Evolutionary conservation across 768 basidiomycete genomes (phyloP).

Genomic region (Strobilomyces confusus): DNA sequence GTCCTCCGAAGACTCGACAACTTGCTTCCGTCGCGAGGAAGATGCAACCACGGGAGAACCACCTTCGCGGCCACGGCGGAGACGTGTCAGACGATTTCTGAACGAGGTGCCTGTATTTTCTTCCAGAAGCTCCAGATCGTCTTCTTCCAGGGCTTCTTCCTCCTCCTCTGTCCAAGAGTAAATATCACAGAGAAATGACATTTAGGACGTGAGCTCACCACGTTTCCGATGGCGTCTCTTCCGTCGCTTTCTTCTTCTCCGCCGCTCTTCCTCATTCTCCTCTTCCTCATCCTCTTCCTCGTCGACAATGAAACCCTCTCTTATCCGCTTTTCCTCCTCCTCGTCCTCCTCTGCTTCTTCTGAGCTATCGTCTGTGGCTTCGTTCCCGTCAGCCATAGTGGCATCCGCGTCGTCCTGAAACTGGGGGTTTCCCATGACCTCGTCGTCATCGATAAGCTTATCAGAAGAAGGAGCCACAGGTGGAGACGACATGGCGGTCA

Average conservation of each 20-base stretch:
- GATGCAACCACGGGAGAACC: slow-evolving; percentile 63
- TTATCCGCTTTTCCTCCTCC: slow-evolving; percentile 75
- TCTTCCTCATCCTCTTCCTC: slow-evolving; percentile 89
- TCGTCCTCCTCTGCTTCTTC: slow-evolving; percentile 90
- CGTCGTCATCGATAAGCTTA: slow-evolving; percentile 43
- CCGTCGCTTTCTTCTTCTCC: slow-evolving; percentile 59
- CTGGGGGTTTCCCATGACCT: slow-evolving; percentile 53
- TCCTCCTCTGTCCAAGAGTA: slow-evolving; percentile 38
- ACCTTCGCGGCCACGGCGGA: slow-evolving; percentile 71
- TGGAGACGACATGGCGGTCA: slow-evolving; percentile 54
- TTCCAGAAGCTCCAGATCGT: slow-evolving; percentile 77
- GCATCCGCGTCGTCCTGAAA: slow-evolving; percentile 56
- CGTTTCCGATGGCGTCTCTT: slow-evolving; percentile 59
- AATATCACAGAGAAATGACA: slow-evolving; percentile 8
- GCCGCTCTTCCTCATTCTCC: slow-evolving; percentile 54
- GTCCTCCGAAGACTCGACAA: slow-evolving; percentile 74
- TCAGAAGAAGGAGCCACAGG: slow-evolving; percentile 34
- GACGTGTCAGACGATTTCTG: slow-evolving; percentile 68
- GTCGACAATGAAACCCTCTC: slow-evolving; percentile 90
- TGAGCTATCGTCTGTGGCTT: slow-evolving; percentile 73
- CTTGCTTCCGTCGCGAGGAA: slow-evolving; percentile 53
- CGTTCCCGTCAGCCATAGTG: slow-evolving; percentile 41
- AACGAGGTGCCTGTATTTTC: slow-evolving; percentile 84
- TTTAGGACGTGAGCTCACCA: slow-evolving; percentile 33
- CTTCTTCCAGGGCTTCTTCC: slow-evolving; percentile 76